Percentiles rank a stretch among this genome's conserved stretches.
phyloP scores from a whole-genome alignment of 108 stramenopile genomes.

The Pelagomonas calceolata region DNA sequence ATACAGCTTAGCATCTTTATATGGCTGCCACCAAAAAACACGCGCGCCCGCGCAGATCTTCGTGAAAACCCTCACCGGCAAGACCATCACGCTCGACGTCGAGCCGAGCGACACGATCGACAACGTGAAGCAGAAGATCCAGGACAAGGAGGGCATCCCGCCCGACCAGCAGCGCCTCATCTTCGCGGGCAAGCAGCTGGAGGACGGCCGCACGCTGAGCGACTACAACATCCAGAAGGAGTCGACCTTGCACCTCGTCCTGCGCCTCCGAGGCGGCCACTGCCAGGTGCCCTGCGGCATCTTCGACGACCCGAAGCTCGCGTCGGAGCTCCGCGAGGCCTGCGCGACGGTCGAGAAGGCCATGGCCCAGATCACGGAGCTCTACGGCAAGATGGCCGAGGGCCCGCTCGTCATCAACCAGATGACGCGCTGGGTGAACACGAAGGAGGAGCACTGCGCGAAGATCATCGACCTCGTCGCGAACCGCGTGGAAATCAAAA shows the following conservation, averaged over 20 bases:
- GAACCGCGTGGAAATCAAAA: background rate
- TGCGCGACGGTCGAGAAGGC: background rate
- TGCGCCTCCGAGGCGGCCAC: slow-evolving; percentile 73
- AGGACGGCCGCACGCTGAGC: slow-evolving; percentile 82
- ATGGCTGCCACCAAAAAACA: too few species aligned
- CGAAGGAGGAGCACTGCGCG: background rate
- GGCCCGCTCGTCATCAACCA: background rate
- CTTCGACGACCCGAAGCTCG: slow-evolving; percentile 1
- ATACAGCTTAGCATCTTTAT: too few species aligned
- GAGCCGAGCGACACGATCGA: slow-evolving; percentile 53
- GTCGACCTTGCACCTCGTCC: slow-evolving; percentile 80
- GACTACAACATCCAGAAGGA: slow-evolving; percentile 98
- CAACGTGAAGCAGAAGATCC: slow-evolving; percentile 88
- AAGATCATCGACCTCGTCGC: background rate
- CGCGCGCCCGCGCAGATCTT: too few species aligned
- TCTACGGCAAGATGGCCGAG: background rate
- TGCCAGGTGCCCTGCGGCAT: slow-evolving; percentile 4
- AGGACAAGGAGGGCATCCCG: slow-evolving; percentile 92
- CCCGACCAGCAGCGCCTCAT: slow-evolving; percentile 93
- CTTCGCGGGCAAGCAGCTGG: slow-evolving; percentile 93
- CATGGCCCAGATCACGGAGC: background rate
- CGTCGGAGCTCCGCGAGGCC: background rate
- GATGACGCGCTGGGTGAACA: background rate
- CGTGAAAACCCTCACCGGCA: slow-evolving; percentile 35
- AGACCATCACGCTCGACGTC: slow-evolving; percentile 56